Percentiles rank a stretch among this genome's conserved stretches.
Evolutionary conservation across 2,329 filamentous ascomycete species (phyloP).

Genomic region (Fusarium brachygibbosum): DNA sequence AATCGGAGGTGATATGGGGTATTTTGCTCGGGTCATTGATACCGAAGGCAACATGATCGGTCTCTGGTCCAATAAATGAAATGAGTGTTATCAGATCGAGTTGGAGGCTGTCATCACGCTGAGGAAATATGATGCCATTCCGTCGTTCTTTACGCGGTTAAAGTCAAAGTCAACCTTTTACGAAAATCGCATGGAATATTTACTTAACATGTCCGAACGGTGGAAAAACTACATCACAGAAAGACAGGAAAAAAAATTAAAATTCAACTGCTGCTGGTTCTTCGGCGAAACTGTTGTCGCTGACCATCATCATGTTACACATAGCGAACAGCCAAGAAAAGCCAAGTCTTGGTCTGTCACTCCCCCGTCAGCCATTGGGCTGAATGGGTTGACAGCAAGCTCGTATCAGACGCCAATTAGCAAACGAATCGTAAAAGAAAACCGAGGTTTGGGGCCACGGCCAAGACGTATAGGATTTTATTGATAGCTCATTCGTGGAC

Average conservation of each 20-base stretch:
- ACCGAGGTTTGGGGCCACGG: slow-evolving; percentile 15
- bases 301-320: slow-evolving; percentile 25
- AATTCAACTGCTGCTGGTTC: neutral
- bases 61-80: slow-evolving; percentile 52
- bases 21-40: slow-evolving; percentile 55
- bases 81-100: slow-evolving; percentile 28
- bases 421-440: slow-evolving; percentile 5
- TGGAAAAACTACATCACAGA: slow-evolving; percentile 21
- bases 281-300: slow-evolving; percentile 28
- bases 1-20: slow-evolving; percentile 53
- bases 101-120: neutral
- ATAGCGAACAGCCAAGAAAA: slow-evolving; percentile 32
- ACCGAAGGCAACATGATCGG: slow-evolving; percentile 57
- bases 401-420: slow-evolving; percentile 21
- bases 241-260: slow-evolving; percentile 8
- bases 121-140: slow-evolving; percentile 3
- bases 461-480: slow-evolving; percentile 13
- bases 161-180: neutral
- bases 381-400: slow-evolving; percentile 15
- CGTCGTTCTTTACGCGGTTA: neutral
- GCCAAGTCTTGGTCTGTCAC: slow-evolving; percentile 29
- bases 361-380: slow-evolving; percentile 24
- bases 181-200: slow-evolving; percentile 3
- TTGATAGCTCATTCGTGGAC: slow-evolving; percentile 41
- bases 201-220: slow-evolving; percentile 23